These are phyloP conservation scores for Lactuca sativa DNA, from an alignment of 129 eudicot genomes.

Conservation along the genomic window DNA sequence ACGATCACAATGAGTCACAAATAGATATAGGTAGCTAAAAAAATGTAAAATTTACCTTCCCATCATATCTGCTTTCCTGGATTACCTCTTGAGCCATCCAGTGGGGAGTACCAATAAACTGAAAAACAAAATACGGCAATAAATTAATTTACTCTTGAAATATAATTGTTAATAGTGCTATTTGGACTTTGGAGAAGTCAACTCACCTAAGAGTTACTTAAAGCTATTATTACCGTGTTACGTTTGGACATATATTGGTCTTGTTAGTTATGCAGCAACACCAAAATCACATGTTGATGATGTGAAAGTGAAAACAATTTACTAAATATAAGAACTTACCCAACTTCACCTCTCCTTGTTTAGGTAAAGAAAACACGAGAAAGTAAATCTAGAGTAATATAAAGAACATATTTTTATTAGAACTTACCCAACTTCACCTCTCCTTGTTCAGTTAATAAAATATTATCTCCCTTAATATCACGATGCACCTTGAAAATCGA, in stretches of 20 bases:
- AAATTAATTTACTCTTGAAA: neutral
- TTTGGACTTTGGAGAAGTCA: no score
- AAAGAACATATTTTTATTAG: slow-evolving; percentile 5
- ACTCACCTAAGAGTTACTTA: neutral
- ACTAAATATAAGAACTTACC: neutral
- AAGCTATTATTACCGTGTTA: slow-evolving; percentile 61
- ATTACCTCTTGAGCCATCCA: slow-evolving; percentile 99
- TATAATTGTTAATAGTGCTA: no score
- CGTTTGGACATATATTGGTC: slow-evolving; percentile 91
- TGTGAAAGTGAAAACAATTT: slow-evolving; percentile 1
- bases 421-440: slow-evolving; percentile 96
- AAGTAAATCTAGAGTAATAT: slow-evolving; percentile 1
- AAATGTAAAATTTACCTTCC: slow-evolving; percentile 57
- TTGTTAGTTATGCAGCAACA: slow-evolving; percentile 97
- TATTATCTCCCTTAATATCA: slow-evolving; percentile 95
- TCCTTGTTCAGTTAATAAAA: slow-evolving; percentile 96
- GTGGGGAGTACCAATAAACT: slow-evolving; percentile 99
- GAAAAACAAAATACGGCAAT: slow-evolving; percentile 28
- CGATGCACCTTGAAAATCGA: slow-evolving; percentile 96
- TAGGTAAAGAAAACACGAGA: neutral
- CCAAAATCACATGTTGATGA: slow-evolving; percentile 89
- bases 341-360: neutral
- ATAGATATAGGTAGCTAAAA: neutral
- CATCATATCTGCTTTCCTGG: slow-evolving; percentile 97
- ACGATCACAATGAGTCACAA: slow-evolving; percentile 6